Percentiles rank a stretch among this genome's conserved stretches.
Conservation (phyloP, 371 early-diverging fungal genomes). For the Smittium mucronatum region DNA sequence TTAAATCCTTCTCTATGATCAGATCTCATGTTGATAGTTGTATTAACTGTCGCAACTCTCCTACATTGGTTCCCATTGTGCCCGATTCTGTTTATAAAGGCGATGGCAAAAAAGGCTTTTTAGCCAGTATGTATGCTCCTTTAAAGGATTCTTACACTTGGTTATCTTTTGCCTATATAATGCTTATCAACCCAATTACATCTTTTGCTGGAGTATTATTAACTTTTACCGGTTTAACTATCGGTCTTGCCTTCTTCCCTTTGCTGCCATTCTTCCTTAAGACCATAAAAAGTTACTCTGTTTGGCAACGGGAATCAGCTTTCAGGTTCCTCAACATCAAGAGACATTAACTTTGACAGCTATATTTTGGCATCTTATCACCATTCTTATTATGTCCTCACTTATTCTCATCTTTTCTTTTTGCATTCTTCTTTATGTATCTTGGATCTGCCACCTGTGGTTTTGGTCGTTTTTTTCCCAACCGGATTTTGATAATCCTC, state of each 20-base stretch:
- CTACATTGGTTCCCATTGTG: neutral
- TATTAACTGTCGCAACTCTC: neutral
- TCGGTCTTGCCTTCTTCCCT: neutral
- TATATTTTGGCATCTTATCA: no score
- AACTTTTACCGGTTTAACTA: neutral
- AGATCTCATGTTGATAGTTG: neutral
- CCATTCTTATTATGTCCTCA: no score
- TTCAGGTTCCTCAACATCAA: neutral
- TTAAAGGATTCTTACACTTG: constrained; percentile 1
- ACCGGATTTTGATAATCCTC: no score
- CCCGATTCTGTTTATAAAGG: neutral
- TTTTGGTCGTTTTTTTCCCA: no score
- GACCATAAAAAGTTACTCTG: neutral
- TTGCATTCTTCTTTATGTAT: no score
- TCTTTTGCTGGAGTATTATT: neutral
- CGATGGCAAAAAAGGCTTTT: neutral
- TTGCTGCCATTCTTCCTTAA: neutral
- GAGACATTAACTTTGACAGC: neutral
- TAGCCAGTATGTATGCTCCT: neutral
- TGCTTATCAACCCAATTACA: neutral
- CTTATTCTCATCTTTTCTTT: no score
- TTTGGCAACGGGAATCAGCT: neutral
- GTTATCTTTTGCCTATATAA: neutral
- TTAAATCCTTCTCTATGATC: neutral
- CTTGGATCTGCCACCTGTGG: no score